Evolutionary conservation across 768 basidiomycete species (phyloP), one percentile per base, ranked within the genome.

Genomic region (Leucocoprinus sp.): DNA sequence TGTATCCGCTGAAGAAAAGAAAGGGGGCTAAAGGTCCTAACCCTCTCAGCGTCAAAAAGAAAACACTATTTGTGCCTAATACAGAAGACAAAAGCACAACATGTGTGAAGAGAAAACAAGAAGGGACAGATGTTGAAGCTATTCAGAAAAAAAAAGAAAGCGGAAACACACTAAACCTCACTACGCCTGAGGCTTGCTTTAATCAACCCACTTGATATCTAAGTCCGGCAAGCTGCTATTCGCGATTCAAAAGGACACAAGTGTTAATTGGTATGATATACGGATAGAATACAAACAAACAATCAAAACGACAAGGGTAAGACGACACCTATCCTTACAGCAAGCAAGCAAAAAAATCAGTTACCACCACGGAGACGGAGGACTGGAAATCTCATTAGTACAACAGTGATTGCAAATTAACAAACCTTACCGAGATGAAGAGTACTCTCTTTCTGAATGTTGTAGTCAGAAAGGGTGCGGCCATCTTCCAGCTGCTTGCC

Each of bases 401-500:
- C 15, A n/a, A 19, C 15, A 22, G 12, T n/a, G 35, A 28, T 6
- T 7, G 6, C 22, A 35, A 14, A 22, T 4, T 19, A 9, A 58
- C 51, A 14, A 28, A 11, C 57, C 57, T 22, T 33, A 60, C 61
- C 58, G 42, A 83, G 68, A 57, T 84, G 74, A 48, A 89, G 69
- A 33, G 85, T 88, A 8, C 71, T 70, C 69, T 83, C 80, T 61
- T 83, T 82, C 67, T 82, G 82, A 39, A 84, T 87, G 60, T 86
- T 84, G 58, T 85, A 85, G 44, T 86, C 82, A 0, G 82, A 79
- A 69, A 93, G 74, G 0, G 92, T 96, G 38, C 93, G 84, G 2
- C 93, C 93, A 46, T 96, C 93, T 61, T 95, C 93, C 8, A 93
- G 68, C 58, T 95, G 92, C 70, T 95, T 95, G 37, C 92, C 93